Base-by-base conservation (phyloP, 345 rosid genomes). In the Reutealis trisperma region DNA sequence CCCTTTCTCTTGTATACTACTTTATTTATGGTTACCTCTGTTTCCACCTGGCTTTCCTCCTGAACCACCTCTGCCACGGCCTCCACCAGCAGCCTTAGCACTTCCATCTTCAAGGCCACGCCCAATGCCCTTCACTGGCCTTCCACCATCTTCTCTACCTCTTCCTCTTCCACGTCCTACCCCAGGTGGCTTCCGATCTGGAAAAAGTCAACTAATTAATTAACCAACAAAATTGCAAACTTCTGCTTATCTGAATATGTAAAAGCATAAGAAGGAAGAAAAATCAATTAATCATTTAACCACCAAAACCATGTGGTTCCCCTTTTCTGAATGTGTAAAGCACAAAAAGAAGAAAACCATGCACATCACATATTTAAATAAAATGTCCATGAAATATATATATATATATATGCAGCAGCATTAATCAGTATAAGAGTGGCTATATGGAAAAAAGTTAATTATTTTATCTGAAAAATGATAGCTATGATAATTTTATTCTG, bases 91-190 rank as follows among this genome's bases (percentile, higher is more conserved):
- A 55, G 89, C 93, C 84, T 85, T 90, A 49, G 87, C 80, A 67
- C 85, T 84, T 45, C 89, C 92, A 75, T 90, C 97, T 75, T 92
- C 97, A 32, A 92, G 83, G 19, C 93, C 92, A 78, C 91, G 91
- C 42, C 97, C 92, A 54, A 84, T 83, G 65, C 92, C 94, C 81
- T 83, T 90, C 54, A 85, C 67, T 73, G 82, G 88, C 81, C 92
- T 87, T 75, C 90, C 92, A 76, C 92, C 90, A 34, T 92, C 94
- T 64, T 90, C 97, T 86, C 97, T 88, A 25, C 97, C 94, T 78
- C 97, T 89, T 67, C 94, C 97, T 84, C 94, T 86, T 76, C 97
- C 97, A 49, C 93, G 94, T 25, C 94, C 91, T 0, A 92, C 89
- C 0, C 92, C 94, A 75, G 97, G 94, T 59, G 97, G 94, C 81